Conservation (phyloP, 1,139 yeast species). For the Blastobotrys proliferans region DNA sequence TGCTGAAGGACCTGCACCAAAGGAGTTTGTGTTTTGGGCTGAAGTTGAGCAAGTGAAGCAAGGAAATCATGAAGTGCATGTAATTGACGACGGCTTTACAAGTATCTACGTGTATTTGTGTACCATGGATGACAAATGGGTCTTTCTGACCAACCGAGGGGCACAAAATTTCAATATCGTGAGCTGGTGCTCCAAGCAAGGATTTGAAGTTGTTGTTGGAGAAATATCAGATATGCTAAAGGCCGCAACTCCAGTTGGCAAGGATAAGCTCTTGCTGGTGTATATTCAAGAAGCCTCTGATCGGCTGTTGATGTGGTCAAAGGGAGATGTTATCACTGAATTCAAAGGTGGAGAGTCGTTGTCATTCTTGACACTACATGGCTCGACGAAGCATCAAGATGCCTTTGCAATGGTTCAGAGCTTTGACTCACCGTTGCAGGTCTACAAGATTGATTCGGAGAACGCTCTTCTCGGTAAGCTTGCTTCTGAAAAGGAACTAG, state of each 20-base stretch:
- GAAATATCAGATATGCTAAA: not conserved
- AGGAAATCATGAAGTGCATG: not conserved
- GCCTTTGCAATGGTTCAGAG: not conserved
- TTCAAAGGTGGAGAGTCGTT: not conserved
- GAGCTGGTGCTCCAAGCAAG: not conserved
- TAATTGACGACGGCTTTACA: not conserved
- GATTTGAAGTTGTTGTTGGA: not conserved
- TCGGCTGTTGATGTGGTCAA: not conserved
- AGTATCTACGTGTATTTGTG: not conserved
- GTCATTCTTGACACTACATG: not conserved
- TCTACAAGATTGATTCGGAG: not conserved
- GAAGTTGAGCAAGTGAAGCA: not conserved
- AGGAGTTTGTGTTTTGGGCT: not conserved
- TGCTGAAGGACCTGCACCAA: not conserved
- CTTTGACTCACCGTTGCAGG: not conserved
- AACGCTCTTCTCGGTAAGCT: not conserved
- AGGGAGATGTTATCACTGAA: not conserved
- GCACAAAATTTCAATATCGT: not conserved
- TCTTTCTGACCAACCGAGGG: not conserved
- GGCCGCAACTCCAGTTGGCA: not conserved
- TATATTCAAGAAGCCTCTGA: not conserved
- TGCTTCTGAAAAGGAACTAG: not conserved
- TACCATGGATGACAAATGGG: slow-evolving; percentile 1
- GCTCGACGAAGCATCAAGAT: not conserved
- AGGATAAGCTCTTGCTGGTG: not conserved